Base-by-base conservation (phyloP, 306 rosid species). In the Notholithocarpus densiflorus region DNA sequence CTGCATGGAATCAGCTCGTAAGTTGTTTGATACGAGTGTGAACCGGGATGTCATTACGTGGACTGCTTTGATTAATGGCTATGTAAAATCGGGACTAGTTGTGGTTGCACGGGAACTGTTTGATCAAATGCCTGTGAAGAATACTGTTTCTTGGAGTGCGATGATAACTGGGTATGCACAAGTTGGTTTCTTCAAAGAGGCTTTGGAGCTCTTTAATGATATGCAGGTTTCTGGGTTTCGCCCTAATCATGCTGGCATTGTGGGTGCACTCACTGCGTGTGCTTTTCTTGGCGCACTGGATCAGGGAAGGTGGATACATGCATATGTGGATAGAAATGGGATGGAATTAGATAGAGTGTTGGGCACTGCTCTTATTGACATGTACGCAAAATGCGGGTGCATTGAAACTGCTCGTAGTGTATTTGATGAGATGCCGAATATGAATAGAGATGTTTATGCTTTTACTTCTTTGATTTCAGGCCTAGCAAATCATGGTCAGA, bases 371-470 rank as follows among this genome's bases (percentile, higher is more conserved):
- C 78, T 84, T 61, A 56, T 84, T 45, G 88, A 87, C 66, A 87
- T 84, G 90, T 87, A 84, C 18, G 74, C 82, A 1, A 84, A 87
- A 82, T 87, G 88, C 14, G 88, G 88, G 5, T 82, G 82, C 74
- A 66, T 87, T 34, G 82, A 76, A 48, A 71, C 65, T 72, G 84
- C 88, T 73, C 17, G 48, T 29, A 34, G 5, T 61, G 82, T 81
- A 37, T 87, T 84, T 75, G 56, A 81, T 66, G 70, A 75, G 78
- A 81, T 87, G 88, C 68, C 72, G 3, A 40, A 75, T 40, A 40
- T 40, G 2, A 40, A 8, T 14, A 87, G 76, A 82, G 86, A 87
- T 55, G 86, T 84, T 17, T 87, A 56, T 84, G 84, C 82, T 20
- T 87, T 87, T 70, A 81, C 90, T 68, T 81, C 84, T 59, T 81